Base-by-base conservation (phyloP, 129 eudicot genomes). In the Escallonia rubra region DNA sequence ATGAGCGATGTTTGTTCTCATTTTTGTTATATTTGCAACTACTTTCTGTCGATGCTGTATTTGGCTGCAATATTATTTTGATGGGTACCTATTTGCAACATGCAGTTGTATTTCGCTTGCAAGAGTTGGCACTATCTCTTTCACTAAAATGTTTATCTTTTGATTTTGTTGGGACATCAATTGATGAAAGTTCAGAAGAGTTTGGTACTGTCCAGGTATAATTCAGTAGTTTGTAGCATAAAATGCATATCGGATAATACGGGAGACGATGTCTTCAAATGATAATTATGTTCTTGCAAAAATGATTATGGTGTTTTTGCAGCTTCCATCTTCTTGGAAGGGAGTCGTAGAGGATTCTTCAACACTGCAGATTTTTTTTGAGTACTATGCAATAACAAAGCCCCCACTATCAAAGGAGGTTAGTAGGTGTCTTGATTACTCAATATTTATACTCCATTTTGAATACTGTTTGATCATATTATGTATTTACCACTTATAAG, bases 121-220 rank as follows among this genome's bases (percentile, higher is more conserved):
- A 86, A 75, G 96, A 94, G 80, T 71, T 94, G 80, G 96, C 99
- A 63, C 88, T 94, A 45, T 82, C 99, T 65, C 86, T 94, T 57
- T 84, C 99, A 6, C 80, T 94, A 47, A 89, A 85, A 74, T 94
- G 99, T 75, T 73, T 94, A 59, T 94, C 96, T 7, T 94, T 82
- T 80, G 99, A 94, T 76, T 94, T 94, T 85, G 95, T 94, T 70
- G 99, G 96, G 48, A 86, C 99, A 63, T 79, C 99, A 74, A 80
- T 89, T 61, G 99, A 94, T 83, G 99, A 94, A 83, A 94, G 96
- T 78, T 90, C 99, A 48, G 99, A 94, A 60, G 99, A 94, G 75
- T 94, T 93, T 68, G 96, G 96, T 61, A 84, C 99, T 80, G 88
- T 94, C 71, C 99, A 94, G 99, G 99, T 94, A 81, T 66, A 46